phyloP scores from a whole-genome alignment of 345 rosid genomes.

The Salix purpurea region DNA sequence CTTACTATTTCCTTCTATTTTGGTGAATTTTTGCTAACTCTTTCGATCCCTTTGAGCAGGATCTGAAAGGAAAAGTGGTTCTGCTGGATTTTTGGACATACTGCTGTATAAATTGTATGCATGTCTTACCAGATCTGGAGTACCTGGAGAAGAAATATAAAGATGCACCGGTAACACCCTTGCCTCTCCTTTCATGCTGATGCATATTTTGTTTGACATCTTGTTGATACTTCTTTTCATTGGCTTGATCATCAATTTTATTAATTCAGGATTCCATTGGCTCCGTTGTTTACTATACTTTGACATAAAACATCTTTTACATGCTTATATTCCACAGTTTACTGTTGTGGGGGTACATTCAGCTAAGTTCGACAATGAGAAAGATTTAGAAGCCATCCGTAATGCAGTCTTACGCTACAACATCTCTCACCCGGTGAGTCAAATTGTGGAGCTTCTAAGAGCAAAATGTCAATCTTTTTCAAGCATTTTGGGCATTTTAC shows the following conservation, averaged over 20 bases:
- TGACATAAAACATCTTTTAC: neutral
- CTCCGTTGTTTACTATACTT: neutral
- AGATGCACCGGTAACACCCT: constrained; percentile 62
- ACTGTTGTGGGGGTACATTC: constrained; percentile 95
- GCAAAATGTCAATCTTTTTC: constrained; percentile 6
- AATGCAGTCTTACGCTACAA: constrained; percentile 85
- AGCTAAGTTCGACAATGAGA: constrained; percentile 95
- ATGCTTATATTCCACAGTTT: constrained; percentile 42
- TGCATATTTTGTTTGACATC: neutral
- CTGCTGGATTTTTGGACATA: constrained; percentile 96
- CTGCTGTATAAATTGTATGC: constrained; percentile 95
- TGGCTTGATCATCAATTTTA: neutral
- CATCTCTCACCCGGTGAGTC: constrained; percentile 76
- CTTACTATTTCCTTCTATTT: no score
- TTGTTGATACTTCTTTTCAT: neutral
- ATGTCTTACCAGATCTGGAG: constrained; percentile 83
- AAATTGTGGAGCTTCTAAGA: neutral
- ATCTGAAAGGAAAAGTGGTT: constrained; percentile 85
- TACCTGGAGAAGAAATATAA: constrained; percentile 86
- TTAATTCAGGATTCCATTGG: neutral
- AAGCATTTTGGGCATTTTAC: neutral
- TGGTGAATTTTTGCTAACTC: neutral
- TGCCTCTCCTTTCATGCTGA: constrained; percentile 7
- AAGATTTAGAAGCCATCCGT: constrained; percentile 88
- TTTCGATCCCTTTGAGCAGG: constrained; percentile 44